Evolutionary conservation across 192 early-diverging fungal genomes (phyloP).

Genomic region (Helicostylum pulchrum): DNA sequence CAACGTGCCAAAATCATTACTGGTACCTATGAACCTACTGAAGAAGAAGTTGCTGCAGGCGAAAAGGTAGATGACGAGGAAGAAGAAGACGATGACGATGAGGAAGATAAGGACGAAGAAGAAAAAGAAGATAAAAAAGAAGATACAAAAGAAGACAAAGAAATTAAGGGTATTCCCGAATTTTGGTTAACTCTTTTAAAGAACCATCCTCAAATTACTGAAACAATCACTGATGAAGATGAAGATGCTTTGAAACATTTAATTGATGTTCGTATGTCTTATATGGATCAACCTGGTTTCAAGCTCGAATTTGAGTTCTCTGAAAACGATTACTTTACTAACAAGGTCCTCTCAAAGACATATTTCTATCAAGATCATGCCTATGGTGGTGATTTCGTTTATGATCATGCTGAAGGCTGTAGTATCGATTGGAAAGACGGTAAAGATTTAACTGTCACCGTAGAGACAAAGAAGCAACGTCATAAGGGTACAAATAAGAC

Average conservation of each 20-base stretch:
- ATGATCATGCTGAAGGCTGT: conserved; percentile 89
- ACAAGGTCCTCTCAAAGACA: conserved; percentile 86
- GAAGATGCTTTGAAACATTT: conserved; percentile 86
- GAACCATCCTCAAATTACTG: conserved; percentile 75
- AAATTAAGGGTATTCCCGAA: conserved; percentile 76
- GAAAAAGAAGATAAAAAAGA: conserved; percentile 39
- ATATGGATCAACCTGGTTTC: conserved; percentile 92
- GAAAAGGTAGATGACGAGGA: conserved; percentile 41
- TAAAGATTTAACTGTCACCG: conserved; percentile 87
- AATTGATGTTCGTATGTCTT: conserved; percentile 81
- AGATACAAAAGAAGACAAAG: conserved; percentile 45
- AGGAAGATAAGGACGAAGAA: conserved; percentile 44
- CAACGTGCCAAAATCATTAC: conserved; percentile 77
- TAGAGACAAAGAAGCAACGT: conserved; percentile 98
- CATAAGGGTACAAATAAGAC: conserved; percentile 99
- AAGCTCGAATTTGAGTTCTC: conserved; percentile 90
- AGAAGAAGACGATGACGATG: conserved; percentile 43
- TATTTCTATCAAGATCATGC: conserved; percentile 88
- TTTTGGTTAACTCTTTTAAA: conserved; percentile 96
- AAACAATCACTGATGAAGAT: conserved; percentile 90
- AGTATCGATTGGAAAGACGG: conserved; percentile 96
- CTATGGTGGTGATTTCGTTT: conserved; percentile 83
- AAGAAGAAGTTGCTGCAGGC: conserved; percentile 70
- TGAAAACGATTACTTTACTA: conserved; percentile 86
- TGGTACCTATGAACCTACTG: conserved; percentile 86